phyloP scores from a whole-genome alignment of 1,284 basidiomycete genomes.

The Cystobasidium pallidum region DNA sequence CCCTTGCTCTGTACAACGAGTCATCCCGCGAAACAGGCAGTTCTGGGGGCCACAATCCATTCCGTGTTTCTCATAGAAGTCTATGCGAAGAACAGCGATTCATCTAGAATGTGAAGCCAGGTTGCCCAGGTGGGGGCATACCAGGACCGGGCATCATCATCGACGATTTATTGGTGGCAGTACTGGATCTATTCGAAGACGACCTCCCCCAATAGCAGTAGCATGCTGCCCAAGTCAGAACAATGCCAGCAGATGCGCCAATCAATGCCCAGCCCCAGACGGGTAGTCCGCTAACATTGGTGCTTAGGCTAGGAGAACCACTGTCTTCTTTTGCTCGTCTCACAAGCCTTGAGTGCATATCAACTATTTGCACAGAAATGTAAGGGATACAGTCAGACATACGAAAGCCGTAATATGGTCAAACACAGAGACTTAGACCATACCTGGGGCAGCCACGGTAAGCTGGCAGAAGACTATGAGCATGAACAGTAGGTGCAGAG shows the following conservation, averaged over 20 bases:
- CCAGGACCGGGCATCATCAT: background rate
- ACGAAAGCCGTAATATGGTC: background rate
- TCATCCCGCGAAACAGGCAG: too few relatives aligned
- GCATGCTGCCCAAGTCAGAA: constrained; percentile 21
- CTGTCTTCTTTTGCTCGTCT: constrained; percentile 29
- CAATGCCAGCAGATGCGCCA: constrained; percentile 12
- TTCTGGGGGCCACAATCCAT: background rate
- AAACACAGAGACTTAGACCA: background rate
- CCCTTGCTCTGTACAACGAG: too few relatives aligned
- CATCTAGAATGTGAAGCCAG: background rate
- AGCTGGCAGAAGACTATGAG: constrained; percentile 4
- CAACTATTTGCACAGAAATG: background rate
- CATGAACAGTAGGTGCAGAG: background rate
- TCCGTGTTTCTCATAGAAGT: too few relatives aligned
- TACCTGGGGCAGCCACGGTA: constrained; percentile 14
- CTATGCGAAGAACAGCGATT: too few relatives aligned
- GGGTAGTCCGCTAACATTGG: constrained; percentile 28
- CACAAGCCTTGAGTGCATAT: background rate
- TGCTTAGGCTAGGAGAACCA: constrained; percentile 2
- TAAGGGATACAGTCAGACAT: background rate
- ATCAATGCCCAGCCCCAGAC: constrained; percentile 37
- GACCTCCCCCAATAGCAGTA: constrained; percentile 31
- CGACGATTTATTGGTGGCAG: background rate
- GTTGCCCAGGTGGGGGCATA: background rate
- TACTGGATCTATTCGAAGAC: background rate